Evolutionary conservation across 495 filamentous ascomycete genomes (phyloP).

Genomic region (Evansstolkia leycettana): DNA sequence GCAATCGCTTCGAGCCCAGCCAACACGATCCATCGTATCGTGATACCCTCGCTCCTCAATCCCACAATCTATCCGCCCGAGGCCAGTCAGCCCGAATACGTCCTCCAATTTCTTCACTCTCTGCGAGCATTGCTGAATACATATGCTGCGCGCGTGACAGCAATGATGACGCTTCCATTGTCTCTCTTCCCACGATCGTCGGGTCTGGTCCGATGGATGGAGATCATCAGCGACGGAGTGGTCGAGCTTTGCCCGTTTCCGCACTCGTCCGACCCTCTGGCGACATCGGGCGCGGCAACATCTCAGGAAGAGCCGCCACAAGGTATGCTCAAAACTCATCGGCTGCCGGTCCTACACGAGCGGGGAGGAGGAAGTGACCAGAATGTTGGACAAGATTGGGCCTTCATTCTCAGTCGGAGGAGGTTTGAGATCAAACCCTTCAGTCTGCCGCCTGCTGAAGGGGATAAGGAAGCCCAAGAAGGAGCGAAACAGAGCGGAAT

Average conservation of each 20-base stretch:
- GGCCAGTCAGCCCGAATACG: constrained; percentile 50
- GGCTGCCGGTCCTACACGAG: constrained; percentile 74
- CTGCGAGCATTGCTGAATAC: constrained; percentile 62
- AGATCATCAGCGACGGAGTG: constrained; percentile 74
- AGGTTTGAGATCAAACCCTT: constrained; percentile 81
- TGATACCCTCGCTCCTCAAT: constrained; percentile 73
- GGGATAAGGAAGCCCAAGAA: constrained; percentile 58
- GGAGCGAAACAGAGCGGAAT: constrained; percentile 31
- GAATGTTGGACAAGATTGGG: constrained; percentile 67
- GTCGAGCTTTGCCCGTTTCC: constrained; percentile 81
- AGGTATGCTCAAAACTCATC: constrained; percentile 72
- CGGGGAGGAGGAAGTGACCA: constrained; percentile 67
- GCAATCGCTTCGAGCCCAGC: constrained; percentile 45
- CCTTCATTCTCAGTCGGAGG: constrained; percentile 75
- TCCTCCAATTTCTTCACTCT: constrained; percentile 76
- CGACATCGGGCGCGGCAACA: constrained; percentile 38
- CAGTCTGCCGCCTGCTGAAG: constrained; percentile 80
- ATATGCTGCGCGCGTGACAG: constrained; percentile 52
- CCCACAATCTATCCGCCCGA: constrained; percentile 67
- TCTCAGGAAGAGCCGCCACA: constrained; percentile 64
- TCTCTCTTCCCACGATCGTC: constrained; percentile 68
- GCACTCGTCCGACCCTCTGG: constrained; percentile 45
- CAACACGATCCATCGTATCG: constrained; percentile 61
- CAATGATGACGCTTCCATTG: constrained; percentile 66
- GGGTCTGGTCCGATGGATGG: constrained; percentile 78